Percentiles rank a stretch among this genome's conserved stretches.
These are phyloP conservation scores for Claviceps maximensis DNA, from an alignment of 2,329 filamentous ascomycete genomes.

Conservation along the genomic window DNA sequence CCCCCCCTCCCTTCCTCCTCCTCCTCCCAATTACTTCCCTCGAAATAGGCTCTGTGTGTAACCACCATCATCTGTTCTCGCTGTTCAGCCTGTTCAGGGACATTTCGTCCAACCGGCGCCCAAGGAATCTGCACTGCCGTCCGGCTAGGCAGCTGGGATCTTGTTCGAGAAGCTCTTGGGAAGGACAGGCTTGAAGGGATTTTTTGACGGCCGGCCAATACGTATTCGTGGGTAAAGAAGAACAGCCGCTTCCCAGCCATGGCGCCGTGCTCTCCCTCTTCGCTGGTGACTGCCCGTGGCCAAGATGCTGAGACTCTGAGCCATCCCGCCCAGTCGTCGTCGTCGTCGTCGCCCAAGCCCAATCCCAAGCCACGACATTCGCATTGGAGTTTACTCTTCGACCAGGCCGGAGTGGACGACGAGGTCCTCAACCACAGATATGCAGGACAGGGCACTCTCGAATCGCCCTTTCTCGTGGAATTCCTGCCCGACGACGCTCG, in stretches of 20 bases:
- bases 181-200: not conserved
- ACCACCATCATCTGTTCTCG: no score
- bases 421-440: slow-evolving; percentile 44
- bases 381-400: slow-evolving; percentile 40
- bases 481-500: slow-evolving; percentile 54
- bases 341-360: no score
- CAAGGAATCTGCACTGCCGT: not conserved
- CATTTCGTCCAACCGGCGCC: no score
- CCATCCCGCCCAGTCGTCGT: slow-evolving; percentile 10
- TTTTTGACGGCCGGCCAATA: not conserved
- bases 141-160: not conserved
- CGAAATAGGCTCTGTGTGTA: no score
- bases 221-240: no score
- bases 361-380: slow-evolving; percentile 24
- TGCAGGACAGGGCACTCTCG: slow-evolving; percentile 46
- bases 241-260: not conserved
- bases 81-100: no score
- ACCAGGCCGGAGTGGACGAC: slow-evolving; percentile 44
- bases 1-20: no score
- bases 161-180: not conserved
- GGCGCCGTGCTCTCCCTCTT: slow-evolving; percentile 3
- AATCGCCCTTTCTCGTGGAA: slow-evolving; percentile 55
- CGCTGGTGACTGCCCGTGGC: slow-evolving; percentile 13
- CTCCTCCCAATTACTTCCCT: no score
- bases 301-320: slow-evolving; percentile 30